These are phyloP conservation scores for Hyaloscypha bicolor DNA, from an alignment of 495 filamentous ascomycete genomes.

Conservation along the genomic window DNA sequence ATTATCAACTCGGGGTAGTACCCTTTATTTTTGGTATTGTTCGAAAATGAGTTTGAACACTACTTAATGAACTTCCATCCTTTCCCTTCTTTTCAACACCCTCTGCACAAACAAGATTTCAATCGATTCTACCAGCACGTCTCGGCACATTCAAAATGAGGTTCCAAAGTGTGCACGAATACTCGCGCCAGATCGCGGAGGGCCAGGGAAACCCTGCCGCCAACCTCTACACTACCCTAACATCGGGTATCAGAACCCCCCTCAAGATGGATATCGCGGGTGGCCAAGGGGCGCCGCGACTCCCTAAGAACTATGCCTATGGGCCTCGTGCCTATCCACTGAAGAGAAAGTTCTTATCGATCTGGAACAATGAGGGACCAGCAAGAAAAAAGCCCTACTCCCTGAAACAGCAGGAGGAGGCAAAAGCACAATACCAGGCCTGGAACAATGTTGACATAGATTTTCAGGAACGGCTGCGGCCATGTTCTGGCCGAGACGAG, in stretches of 20 bases:
- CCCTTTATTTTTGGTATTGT: conserved; percentile 11
- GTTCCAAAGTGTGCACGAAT: not conserved
- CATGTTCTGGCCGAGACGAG: conserved; percentile 91
- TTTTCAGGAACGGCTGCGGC: conserved; percentile 72
- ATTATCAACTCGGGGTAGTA: too few species aligned
- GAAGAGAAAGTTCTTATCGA: too few species aligned
- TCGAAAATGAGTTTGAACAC: not conserved
- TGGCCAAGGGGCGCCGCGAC: too few species aligned
- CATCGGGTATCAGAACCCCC: too few species aligned
- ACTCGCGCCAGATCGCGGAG: not conserved
- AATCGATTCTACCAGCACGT: not conserved
- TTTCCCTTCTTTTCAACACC: not conserved
- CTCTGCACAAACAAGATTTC: not conserved
- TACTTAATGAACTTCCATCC: not conserved
- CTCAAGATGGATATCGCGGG: too few species aligned
- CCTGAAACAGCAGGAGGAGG: not conserved
- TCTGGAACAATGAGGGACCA: too few species aligned
- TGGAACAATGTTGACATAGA: conserved; percentile 2
- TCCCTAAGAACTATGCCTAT: too few species aligned
- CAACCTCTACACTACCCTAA: too few species aligned
- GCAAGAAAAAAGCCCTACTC: too few species aligned
- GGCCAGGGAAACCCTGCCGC: too few species aligned
- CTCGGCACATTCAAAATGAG: not conserved
- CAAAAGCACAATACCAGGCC: not conserved
- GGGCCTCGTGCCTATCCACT: too few species aligned